phyloP scores from a whole-genome alignment of 257 asterid genomes.

The Oldenlandia corymbosa region DNA sequence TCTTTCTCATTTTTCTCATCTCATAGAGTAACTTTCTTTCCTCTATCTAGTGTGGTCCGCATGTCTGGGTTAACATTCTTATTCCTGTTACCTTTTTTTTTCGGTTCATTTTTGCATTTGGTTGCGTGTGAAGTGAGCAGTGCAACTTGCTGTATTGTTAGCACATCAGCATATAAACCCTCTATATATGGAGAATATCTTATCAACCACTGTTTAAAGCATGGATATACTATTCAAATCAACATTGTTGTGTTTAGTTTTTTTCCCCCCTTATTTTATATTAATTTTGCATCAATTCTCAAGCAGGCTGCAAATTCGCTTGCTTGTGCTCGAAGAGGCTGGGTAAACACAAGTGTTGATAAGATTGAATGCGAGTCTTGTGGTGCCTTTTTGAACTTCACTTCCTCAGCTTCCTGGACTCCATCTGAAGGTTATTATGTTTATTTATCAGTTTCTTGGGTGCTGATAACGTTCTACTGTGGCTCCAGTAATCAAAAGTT shows the following conservation, averaged over 20 bases:
- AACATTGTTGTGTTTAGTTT: constrained; percentile 16
- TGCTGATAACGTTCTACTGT: neutral
- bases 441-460: constrained; percentile 15
- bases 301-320: constrained; percentile 80
- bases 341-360: constrained; percentile 90
- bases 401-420: constrained; percentile 56
- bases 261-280: too few species aligned
- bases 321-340: constrained; percentile 98
- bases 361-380: constrained; percentile 93
- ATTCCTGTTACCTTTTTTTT: too few species aligned
- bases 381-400: constrained; percentile 64
- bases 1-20: too few species aligned
- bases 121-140: neutral
- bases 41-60: too few species aligned
- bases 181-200: too few species aligned
- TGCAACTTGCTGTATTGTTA: neutral
- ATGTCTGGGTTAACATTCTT: too few species aligned
- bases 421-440: constrained; percentile 64
- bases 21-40: too few species aligned
- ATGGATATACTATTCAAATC: neutral
- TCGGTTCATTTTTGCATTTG: neutral
- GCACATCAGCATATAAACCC: too few species aligned
- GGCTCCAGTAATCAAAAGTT: neutral
- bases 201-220: neutral
- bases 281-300: constrained; percentile 16